Percentiles rank a stretch among this genome's conserved stretches.
These are phyloP conservation scores for Tricholoma hemisulphureum DNA, from an alignment of 768 basidiomycete species.

Conservation along the genomic window DNA sequence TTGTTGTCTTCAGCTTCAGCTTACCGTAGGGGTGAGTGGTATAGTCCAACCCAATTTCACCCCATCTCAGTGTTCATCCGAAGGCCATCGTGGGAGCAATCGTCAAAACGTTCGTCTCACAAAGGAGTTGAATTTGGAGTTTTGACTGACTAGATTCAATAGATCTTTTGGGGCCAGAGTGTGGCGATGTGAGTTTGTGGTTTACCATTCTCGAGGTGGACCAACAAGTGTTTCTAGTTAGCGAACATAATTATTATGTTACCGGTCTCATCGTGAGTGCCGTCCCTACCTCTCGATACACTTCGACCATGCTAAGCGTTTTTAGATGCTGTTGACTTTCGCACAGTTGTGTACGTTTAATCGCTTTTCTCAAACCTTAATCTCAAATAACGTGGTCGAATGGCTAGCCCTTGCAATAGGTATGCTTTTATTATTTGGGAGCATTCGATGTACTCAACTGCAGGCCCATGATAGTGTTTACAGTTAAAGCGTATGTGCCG, in stretches of 20 bases:
- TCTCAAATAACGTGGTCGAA: background rate
- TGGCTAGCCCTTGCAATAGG: conserved; percentile 38
- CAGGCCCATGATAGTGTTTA: conserved; percentile 29
- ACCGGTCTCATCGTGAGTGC: conserved; percentile 55
- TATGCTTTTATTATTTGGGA: conserved; percentile 19
- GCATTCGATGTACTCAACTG: background rate
- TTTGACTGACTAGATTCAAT: conserved; percentile 3
- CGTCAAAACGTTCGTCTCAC: conserved; percentile 45
- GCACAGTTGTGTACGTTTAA: conserved; percentile 46
- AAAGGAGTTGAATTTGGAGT: background rate
- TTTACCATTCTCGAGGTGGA: background rate
- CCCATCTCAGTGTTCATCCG: background rate
- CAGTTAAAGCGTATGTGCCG: conserved; percentile 41
- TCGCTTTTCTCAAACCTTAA: background rate
- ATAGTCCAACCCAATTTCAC: background rate
- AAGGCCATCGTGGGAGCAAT: conserved; percentile 56
- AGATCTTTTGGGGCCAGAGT: conserved; percentile 61
- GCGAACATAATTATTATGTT: conserved; percentile 51
- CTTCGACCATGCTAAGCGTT: conserved; percentile 3
- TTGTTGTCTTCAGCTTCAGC: conserved; percentile 41
- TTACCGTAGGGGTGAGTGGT: conserved; percentile 41
- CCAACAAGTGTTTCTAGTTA: conserved; percentile 39
- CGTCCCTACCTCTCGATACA: background rate
- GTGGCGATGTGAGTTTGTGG: conserved; percentile 53
- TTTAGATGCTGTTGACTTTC: conserved; percentile 46